phyloP scores from a whole-genome alignment of 257 asterid species.

The Plantago elongata region DNA sequence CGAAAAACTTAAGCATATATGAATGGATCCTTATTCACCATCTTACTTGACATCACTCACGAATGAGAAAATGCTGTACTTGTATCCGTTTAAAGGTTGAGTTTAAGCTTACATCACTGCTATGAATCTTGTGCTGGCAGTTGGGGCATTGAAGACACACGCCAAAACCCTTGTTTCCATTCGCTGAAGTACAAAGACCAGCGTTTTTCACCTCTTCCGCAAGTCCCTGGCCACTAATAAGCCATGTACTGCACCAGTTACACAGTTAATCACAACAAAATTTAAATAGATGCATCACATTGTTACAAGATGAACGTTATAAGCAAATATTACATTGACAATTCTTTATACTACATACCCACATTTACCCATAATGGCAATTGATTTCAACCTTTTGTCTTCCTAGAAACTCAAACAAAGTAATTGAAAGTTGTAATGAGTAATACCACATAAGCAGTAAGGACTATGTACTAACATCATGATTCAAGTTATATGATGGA shows the following conservation, averaged over 20 bases:
- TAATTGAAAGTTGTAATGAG: neutral
- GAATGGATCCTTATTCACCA: neutral
- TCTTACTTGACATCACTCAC: neutral
- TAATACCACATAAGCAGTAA: no score
- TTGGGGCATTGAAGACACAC: slow-evolving; percentile 65
- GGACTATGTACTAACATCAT: no score
- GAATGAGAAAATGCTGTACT: neutral
- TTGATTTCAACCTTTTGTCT: neutral
- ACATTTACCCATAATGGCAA: neutral
- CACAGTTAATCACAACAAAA: neutral
- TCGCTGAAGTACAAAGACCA: slow-evolving; percentile 38
- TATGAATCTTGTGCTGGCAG: slow-evolving; percentile 51
- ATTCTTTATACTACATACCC: neutral
- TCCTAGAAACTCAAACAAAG: neutral
- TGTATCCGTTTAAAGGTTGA: neutral
- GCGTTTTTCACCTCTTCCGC: slow-evolving; percentile 75
- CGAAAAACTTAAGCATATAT: neutral
- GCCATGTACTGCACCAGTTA: slow-evolving; percentile 61
- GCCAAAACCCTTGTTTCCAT: slow-evolving; percentile 63
- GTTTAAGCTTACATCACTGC: slow-evolving; percentile 59
- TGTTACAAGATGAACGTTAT: neutral
- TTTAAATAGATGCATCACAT: neutral
- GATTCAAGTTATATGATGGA: neutral
- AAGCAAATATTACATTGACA: no score
- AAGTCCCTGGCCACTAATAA: slow-evolving; percentile 57